Percentiles rank a stretch among this genome's conserved stretches.
These are phyloP conservation scores for Fomitopsis serialis DNA, from an alignment of 768 basidiomycete genomes.

Conservation along the genomic window DNA sequence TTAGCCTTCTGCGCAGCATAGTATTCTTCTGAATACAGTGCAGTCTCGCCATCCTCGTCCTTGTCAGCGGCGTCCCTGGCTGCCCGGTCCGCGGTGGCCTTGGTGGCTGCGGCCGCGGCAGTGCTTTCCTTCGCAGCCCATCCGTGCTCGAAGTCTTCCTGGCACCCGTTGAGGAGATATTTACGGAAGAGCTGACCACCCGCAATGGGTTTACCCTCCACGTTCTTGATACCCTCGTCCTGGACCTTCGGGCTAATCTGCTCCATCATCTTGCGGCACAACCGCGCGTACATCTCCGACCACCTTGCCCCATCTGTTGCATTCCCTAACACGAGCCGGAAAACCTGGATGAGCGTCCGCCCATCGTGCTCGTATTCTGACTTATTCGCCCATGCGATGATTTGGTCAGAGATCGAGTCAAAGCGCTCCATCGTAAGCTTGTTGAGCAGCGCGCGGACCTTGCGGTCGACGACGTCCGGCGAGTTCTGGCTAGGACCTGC, in stretches of 20 bases:
- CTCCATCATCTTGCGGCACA: constrained; percentile 95
- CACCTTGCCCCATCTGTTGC: constrained; percentile 94
- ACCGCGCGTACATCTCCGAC: constrained; percentile 94
- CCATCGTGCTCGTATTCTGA: constrained; percentile 91
- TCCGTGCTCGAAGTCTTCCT: constrained; percentile 88
- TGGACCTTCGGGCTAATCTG: constrained; percentile 81
- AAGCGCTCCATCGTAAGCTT: constrained; percentile 97
- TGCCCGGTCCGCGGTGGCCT: constrained; percentile 82
- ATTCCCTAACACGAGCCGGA: constrained; percentile 94
- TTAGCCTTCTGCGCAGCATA: constrained; percentile 95
- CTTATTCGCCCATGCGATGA: constrained; percentile 93
- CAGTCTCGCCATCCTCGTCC: constrained; percentile 59
- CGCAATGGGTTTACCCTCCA: constrained; percentile 79
- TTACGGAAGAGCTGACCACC: constrained; percentile 95
- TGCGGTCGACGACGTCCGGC: constrained; percentile 85
- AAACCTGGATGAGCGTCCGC: constrained; percentile 91
- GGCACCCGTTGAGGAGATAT: constrained; percentile 93
- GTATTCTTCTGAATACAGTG: constrained; percentile 87
- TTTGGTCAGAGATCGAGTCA: constrained; percentile 92
- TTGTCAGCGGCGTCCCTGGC: constrained; percentile 63
- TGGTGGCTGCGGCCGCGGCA: constrained; percentile 85
- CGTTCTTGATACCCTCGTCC: constrained; percentile 78
- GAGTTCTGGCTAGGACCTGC: no score
- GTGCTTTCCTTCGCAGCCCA: constrained; percentile 90
- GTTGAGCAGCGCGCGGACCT: constrained; percentile 89